Evolutionary conservation across 345 rosid species (phyloP), one percentile per base, ranked within the genome.

Genomic region (Brassica carinata): DNA sequence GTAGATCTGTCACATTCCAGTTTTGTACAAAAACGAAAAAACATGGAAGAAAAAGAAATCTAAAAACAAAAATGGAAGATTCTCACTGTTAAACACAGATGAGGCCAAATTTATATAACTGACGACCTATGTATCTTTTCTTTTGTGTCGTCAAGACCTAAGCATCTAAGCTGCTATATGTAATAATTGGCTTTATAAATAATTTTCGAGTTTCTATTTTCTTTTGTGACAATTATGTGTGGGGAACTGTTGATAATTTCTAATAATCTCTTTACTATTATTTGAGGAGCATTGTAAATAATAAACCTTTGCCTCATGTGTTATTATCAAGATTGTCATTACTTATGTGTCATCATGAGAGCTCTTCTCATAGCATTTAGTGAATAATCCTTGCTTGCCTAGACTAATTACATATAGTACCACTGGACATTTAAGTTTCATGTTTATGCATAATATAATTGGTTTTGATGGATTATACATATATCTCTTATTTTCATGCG

Each of bases 91-190:
- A 6, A 43, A 51, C 61, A 55, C n/a, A 75, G 17, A 75, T 53
- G 68, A 55, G 63, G 77, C 77, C 80, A 81, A 81, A 81, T 13
- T 81, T 57, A 57, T n/a, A 75, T 63, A 71, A 81, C 75, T 64
- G 64, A 81, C 55, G 79, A 64, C 67, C 38, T 38, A 64, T 70
- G 72, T 36, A 40, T 67, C 69, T 57, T 10, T 58, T 19, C 36
- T 65, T 40, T 71, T 75, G 36, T 75, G 76, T 75, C 67, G 83
- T 75, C 79, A 81, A 18, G 76, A 81, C 76, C 76, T 75, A 81
- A 64, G 83, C 66, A 31, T 81, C 80, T 36, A 70, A 64, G 83
- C 83, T 63, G 75, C 62, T 26, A 70, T 64, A 38, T 70, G 83
- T 75, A 81, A 75, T 70, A 81, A 81, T 75, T 75, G 75, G 72